phyloP scores from a whole-genome alignment of 495 filamentous ascomycete genomes.

The Penicillium antarcticum region DNA sequence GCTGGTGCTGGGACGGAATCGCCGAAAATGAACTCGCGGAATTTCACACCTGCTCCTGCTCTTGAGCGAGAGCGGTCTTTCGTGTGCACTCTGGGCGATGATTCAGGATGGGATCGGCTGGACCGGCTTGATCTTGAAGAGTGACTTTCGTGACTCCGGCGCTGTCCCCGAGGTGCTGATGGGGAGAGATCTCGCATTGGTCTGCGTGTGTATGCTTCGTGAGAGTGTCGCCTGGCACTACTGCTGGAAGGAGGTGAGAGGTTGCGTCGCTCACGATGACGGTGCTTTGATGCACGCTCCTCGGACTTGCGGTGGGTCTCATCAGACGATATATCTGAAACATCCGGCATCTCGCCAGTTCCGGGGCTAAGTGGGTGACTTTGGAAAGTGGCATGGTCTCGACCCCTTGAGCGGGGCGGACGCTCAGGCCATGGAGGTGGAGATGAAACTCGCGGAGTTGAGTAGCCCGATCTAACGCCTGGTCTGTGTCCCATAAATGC shows the following conservation, averaged over 20 bases:
- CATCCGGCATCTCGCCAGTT: slow-evolving; percentile 14
- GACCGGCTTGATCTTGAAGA: slow-evolving; percentile 11
- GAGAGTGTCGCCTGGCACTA: slow-evolving; percentile 39
- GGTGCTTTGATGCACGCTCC: slow-evolving; percentile 9
- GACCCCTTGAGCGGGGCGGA: slow-evolving; percentile 17
- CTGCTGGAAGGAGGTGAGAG: slow-evolving; percentile 30
- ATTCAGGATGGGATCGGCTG: slow-evolving; percentile 14
- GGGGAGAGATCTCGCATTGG: slow-evolving; percentile 33
- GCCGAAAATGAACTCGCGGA: slow-evolving; percentile 31
- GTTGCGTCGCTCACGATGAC: slow-evolving; percentile 19
- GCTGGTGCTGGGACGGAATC: slow-evolving; percentile 15
- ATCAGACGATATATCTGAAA: slow-evolving; percentile 28
- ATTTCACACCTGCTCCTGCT: slow-evolving; percentile 21
- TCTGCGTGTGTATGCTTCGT: slow-evolving; percentile 39
- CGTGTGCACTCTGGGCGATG: slow-evolving; percentile 11
- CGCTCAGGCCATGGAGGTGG: slow-evolving; percentile 26
- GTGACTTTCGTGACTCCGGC: slow-evolving; percentile 12
- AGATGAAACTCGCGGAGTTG: slow-evolving; percentile 31
- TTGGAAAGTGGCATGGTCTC: slow-evolving; percentile 18
- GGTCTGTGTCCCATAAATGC: background rate
- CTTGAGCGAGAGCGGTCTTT: slow-evolving; percentile 28
- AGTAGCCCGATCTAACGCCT: slow-evolving; percentile 16
- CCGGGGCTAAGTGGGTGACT: slow-evolving; percentile 23
- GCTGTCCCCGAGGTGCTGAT: slow-evolving; percentile 13
- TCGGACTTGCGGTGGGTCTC: slow-evolving; percentile 15